Evolutionary conservation across 768 basidiomycete genomes (phyloP).

Genomic region (Amanita pallidorosea): DNA sequence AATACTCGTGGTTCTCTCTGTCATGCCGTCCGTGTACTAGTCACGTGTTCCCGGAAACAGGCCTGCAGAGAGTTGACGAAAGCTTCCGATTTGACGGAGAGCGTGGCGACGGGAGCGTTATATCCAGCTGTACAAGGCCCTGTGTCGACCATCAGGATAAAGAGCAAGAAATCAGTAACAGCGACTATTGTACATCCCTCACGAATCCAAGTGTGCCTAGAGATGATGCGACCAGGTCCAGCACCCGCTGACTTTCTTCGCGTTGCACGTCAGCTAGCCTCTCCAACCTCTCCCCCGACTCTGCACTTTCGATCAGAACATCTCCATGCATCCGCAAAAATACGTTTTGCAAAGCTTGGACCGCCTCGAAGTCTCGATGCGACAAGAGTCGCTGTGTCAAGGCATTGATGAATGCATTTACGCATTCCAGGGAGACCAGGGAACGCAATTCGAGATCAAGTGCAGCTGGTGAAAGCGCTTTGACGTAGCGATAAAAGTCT

Average conservation of each 20-base stretch:
- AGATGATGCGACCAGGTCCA: conserved; percentile 65
- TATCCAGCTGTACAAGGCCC: no score
- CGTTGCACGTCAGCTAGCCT: conserved; percentile 53
- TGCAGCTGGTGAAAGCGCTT: conserved; percentile 82
- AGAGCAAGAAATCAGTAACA: no score
- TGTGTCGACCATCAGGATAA: no score
- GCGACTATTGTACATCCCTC: conserved; percentile 44
- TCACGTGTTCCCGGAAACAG: no score
- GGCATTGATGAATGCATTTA: conserved; percentile 63
- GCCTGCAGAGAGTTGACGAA: conserved; percentile 18
- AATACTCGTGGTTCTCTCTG: conserved; percentile 6
- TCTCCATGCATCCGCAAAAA: conserved; percentile 84
- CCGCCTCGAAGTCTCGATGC: conserved; percentile 89
- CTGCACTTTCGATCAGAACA: conserved; percentile 57
- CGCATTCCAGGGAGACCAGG: conserved; percentile 50
- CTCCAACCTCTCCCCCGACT: conserved; percentile 48
- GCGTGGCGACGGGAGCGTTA: no score
- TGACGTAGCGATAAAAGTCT: conserved; percentile 72
- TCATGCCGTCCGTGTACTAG: no score
- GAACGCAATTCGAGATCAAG: conserved; percentile 87
- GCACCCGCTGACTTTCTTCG: conserved; percentile 67
- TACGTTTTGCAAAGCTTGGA: conserved; percentile 78
- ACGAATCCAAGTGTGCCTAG: conserved; percentile 72
- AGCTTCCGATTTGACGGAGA: conserved; percentile 5
- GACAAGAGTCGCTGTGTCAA: conserved; percentile 63